phyloP scores from a whole-genome alignment of 2,329 filamentous ascomycete species.

The Biscogniauxia mediterranea region DNA sequence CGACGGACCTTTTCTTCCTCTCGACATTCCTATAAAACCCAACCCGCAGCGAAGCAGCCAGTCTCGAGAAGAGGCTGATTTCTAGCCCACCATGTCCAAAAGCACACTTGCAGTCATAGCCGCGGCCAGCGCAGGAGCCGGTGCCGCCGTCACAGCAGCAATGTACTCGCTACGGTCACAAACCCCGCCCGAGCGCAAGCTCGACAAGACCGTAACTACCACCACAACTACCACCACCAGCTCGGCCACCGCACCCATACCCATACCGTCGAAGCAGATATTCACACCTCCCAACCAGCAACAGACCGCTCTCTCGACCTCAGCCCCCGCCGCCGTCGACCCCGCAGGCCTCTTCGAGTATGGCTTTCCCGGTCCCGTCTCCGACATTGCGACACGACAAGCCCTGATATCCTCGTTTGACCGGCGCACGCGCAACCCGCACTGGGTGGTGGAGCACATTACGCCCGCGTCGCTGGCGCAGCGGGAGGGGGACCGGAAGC shows the following conservation, averaged over 20 bases:
- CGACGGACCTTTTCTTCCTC: conserved; percentile 5
- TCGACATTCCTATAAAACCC: conserved; percentile 21
- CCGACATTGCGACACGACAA: conserved; percentile 74
- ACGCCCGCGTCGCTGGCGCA: conserved; percentile 77
- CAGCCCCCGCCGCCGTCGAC: conserved; percentile 53
- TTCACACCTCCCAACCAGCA: conserved; percentile 36
- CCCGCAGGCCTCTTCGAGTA: conserved; percentile 78
- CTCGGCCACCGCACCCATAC: conserved; percentile 35
- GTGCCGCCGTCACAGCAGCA: conserved; percentile 70
- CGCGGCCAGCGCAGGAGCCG: conserved; percentile 72
- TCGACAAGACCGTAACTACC: conserved; percentile 41
- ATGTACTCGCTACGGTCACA: conserved; percentile 58
- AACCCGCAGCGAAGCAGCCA: conserved; percentile 10
- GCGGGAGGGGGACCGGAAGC: conserved; percentile 77
- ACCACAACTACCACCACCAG: conserved; percentile 31
- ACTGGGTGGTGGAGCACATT: conserved; percentile 97
- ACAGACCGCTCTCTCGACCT: conserved; percentile 28
- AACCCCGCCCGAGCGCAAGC: conserved; percentile 28
- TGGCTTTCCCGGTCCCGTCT: conserved; percentile 87
- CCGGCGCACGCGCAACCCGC: conserved; percentile 83
- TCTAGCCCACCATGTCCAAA: conserved; percentile 66
- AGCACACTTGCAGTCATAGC: conserved; percentile 73
- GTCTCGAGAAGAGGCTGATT: conserved; percentile 9
- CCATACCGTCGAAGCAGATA: conserved; percentile 59
- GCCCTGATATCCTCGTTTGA: conserved; percentile 88